Conservation (phyloP, 163 green algal genomes). For the Chlorella variabilis region DNA sequence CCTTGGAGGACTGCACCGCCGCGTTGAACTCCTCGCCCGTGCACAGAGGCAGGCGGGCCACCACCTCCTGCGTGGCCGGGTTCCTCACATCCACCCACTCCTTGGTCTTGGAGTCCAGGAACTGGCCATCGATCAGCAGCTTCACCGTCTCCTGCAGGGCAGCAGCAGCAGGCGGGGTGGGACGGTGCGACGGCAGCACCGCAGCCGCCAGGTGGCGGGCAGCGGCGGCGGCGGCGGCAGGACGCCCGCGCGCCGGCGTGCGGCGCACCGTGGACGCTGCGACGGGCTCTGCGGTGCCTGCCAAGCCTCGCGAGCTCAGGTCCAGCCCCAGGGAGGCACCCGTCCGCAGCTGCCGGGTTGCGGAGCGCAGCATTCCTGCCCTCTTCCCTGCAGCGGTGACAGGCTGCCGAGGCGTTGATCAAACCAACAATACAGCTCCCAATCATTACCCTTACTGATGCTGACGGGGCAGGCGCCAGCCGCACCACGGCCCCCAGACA, state of each 20-base stretch:
- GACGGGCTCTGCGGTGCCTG: neutral
- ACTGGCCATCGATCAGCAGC: conserved; percentile 82
- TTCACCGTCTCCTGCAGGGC: conserved; percentile 68
- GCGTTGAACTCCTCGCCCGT: conserved; percentile 87
- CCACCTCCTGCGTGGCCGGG: conserved; percentile 86
- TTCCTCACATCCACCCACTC: conserved; percentile 85
- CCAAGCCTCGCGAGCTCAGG: neutral
- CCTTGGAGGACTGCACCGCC: conserved; percentile 83
- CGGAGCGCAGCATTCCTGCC: neutral
- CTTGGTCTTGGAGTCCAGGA: conserved; percentile 73
- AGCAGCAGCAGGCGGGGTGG: no score
- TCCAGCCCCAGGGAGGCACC: neutral
- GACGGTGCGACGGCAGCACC: neutral
- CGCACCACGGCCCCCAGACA: no score
- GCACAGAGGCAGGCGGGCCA: conserved; percentile 78
- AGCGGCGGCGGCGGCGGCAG: neutral
- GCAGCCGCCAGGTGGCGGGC: neutral
- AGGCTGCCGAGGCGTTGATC: no score
- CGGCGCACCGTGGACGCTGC: neutral
- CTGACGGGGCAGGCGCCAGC: no score
- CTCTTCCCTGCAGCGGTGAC: no score
- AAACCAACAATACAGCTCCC: no score
- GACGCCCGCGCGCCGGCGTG: neutral
- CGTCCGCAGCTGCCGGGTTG: neutral
- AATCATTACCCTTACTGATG: no score